Conservation (phyloP, 495 filamentous ascomycete genomes). For the Physcia stellaris region DNA sequence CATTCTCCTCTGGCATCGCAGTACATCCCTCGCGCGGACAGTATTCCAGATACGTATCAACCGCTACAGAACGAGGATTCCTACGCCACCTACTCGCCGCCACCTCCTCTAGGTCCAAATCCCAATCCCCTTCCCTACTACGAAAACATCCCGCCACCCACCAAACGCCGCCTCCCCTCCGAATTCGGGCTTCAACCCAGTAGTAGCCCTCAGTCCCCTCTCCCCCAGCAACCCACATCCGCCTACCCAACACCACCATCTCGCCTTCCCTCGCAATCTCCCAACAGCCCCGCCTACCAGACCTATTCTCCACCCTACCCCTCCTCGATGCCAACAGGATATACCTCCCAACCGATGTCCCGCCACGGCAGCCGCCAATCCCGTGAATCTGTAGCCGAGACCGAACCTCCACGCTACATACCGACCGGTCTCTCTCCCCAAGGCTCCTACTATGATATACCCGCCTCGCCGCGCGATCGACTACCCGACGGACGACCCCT, state of each 20-base stretch:
- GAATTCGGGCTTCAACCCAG: too few species aligned
- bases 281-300: neutral
- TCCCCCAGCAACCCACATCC: slow-evolving; percentile 5
- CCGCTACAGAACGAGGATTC: too few species aligned
- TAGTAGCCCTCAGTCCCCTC: neutral
- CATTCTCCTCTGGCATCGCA: slow-evolving; percentile 25
- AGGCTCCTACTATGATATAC: neutral
- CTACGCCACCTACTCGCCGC: neutral
- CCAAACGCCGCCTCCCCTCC: slow-evolving; percentile 11
- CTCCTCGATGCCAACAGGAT: slow-evolving; percentile 21
- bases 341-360: slow-evolving; percentile 45
- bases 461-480: slow-evolving; percentile 10
- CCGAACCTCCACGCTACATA: slow-evolving; percentile 8
- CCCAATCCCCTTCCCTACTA: slow-evolving; percentile 2
- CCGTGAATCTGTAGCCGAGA: slow-evolving; percentile 12
- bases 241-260: slow-evolving; percentile 4
- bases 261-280: slow-evolving; percentile 6
- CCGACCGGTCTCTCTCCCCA: slow-evolving; percentile 1
- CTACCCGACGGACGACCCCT: slow-evolving; percentile 11
- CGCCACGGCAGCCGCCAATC: slow-evolving; percentile 28
- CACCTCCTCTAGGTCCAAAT: neutral
- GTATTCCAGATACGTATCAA: neutral
- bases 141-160: slow-evolving; percentile 2
- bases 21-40: slow-evolving; percentile 13
- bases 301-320: slow-evolving; percentile 6